Percentiles rank a stretch among this genome's conserved stretches.
phyloP scores from a whole-genome alignment of 805 yeast genomes.

The Yamadazyma takamatsuzukensis region DNA sequence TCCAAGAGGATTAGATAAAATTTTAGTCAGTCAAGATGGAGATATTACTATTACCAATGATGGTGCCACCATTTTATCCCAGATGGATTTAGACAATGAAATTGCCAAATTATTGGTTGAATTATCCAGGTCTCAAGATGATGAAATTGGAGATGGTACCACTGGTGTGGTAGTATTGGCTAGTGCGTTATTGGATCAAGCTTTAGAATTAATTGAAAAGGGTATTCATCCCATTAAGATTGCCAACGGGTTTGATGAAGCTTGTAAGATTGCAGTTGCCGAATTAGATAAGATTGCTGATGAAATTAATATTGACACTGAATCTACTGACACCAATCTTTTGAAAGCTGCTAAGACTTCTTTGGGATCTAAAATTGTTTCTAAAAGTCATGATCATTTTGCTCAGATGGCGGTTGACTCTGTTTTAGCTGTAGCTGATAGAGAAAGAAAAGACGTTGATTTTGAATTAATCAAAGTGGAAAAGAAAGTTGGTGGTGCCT shows the following conservation, averaged over 20 bases:
- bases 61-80: conserved; percentile 94
- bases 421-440: conserved; percentile 86
- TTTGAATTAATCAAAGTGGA: conserved; percentile 94
- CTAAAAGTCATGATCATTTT: conserved; percentile 88
- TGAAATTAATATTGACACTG: conserved; percentile 49
- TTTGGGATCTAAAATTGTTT: conserved; percentile 91
- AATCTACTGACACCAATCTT: conserved; percentile 52
- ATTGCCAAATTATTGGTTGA: conserved; percentile 95
- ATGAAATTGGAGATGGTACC: conserved; percentile 98
- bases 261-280: conserved; percentile 83
- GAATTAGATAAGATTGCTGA: conserved; percentile 77
- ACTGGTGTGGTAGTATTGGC: conserved; percentile 98
- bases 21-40: conserved; percentile 92
- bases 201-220: conserved; percentile 87
- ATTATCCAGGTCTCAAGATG: conserved; percentile 91
- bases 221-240: conserved; percentile 97
- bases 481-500: conserved; percentile 92
- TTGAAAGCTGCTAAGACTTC: conserved; percentile 93
- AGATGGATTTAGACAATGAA: conserved; percentile 94
- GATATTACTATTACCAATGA: conserved; percentile 98
- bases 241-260: conserved; percentile 96
- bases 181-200: conserved; percentile 90
- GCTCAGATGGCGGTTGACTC: conserved; percentile 98
- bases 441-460: conserved; percentile 91
- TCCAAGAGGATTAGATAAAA: conserved; percentile 98